phyloP scores from a whole-genome alignment of 2,329 filamentous ascomycete genomes.

The Clonostachys solani region DNA sequence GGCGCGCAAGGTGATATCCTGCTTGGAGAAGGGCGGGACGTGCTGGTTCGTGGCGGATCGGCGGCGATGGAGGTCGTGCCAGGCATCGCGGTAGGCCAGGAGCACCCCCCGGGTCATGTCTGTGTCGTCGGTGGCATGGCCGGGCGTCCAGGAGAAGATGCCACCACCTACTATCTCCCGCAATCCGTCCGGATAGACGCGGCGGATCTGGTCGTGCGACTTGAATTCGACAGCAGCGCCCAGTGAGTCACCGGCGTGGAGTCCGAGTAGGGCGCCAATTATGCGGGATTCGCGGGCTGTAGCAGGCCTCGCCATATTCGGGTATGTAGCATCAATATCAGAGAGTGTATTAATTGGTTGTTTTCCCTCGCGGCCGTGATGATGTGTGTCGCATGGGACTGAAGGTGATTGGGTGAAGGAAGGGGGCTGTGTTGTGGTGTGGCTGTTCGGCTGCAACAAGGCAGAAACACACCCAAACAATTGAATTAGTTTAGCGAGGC shows the following conservation, averaged over 20 bases:
- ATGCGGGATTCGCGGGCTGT: conserved; percentile 14
- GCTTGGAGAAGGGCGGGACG: too few species aligned
- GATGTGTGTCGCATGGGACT: too few species aligned
- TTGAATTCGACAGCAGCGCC: conserved; percentile 40
- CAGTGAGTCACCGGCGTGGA: conserved; percentile 42
- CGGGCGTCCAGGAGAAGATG: conserved; percentile 31
- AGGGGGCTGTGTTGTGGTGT: too few species aligned
- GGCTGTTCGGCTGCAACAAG: too few species aligned
- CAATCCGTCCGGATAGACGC: conserved; percentile 25
- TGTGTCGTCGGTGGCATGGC: conserved; percentile 42
- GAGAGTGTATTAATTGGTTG: too few species aligned
- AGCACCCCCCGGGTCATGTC: conserved; percentile 40
- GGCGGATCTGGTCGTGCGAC: conserved; percentile 22
- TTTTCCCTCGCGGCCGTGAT: too few species aligned
- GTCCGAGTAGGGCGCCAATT: conserved; percentile 37
- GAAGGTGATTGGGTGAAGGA: too few species aligned
- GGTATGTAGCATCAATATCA: too few species aligned
- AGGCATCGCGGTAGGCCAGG: conserved; percentile 30
- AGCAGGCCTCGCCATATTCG: too few species aligned
- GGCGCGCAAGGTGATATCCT: conserved; percentile 11
- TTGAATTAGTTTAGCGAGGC: too few species aligned
- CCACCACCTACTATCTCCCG: conserved; percentile 40
- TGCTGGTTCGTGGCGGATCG: not conserved
- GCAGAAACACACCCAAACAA: too few species aligned
- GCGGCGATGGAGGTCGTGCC: not conserved